Evolutionary conservation across 139 green algal genomes (phyloP).

Genomic region (Coelastrella sp.): DNA sequence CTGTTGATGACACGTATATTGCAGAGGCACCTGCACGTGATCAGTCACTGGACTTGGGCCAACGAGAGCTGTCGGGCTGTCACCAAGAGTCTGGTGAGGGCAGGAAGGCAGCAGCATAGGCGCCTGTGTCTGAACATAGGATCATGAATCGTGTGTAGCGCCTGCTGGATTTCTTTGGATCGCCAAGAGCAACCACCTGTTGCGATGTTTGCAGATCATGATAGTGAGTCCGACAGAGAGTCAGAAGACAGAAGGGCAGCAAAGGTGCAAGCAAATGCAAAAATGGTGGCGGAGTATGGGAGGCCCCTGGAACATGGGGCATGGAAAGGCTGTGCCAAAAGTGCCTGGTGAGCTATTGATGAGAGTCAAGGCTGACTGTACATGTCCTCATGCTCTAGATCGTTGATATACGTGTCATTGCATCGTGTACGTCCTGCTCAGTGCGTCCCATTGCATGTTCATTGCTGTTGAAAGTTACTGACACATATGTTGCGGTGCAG

Average conservation of each 20-base stretch:
- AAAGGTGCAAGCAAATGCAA: neutral
- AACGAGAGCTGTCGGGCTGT: no score
- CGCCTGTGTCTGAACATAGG: neutral
- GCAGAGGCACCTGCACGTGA: no score
- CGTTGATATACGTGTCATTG: no score
- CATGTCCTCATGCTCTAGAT: no score
- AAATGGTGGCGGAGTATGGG: neutral
- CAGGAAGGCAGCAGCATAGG: neutral
- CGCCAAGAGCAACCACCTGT: no score
- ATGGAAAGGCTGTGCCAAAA: constrained; percentile 41
- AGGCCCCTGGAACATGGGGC: constrained; percentile 1
- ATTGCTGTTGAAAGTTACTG: no score
- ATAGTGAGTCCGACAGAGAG: neutral
- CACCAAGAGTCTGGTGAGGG: neutral
- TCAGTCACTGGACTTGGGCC: no score
- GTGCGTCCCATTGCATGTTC: no score
- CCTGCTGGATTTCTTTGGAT: no score
- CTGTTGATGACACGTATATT: neutral
- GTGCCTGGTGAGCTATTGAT: constrained; percentile 44
- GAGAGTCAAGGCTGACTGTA: no score
- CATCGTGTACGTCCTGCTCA: no score
- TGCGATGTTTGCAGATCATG: neutral
- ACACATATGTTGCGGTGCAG: constrained; percentile 41
- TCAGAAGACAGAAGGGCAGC: neutral
- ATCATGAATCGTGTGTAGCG: no score